Conservation (phyloP, 108 stramenopile species). For the Stephanodiscus triporus region DNA sequence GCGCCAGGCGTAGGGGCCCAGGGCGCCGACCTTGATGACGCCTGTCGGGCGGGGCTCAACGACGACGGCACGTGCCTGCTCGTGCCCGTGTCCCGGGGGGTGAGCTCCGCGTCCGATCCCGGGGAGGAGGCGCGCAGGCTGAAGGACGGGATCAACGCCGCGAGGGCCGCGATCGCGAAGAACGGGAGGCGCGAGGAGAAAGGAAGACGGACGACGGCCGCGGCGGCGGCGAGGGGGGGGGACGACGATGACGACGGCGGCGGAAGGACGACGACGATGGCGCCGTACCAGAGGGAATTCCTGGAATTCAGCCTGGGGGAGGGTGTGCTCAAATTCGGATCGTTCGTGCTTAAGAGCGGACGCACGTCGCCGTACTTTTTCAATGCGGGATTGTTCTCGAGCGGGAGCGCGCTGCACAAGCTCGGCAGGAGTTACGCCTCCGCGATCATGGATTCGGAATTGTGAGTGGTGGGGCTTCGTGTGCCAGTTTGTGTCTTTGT, state of each 20-base stretch:
- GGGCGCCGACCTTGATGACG: conserved; percentile 90
- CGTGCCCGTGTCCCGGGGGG: conserved; percentile 94
- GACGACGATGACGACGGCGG: conserved; percentile 14
- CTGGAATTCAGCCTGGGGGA: conserved; percentile 88
- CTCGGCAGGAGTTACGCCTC: conserved; percentile 92
- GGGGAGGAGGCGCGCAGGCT: conserved; percentile 80
- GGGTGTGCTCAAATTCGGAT: conserved; percentile 95
- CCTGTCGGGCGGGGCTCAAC: conserved; percentile 82
- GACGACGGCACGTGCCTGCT: conserved; percentile 84
- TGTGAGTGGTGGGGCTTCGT: conserved; percentile 61
- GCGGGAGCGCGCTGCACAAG: conserved; percentile 79
- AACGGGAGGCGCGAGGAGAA: background rate
- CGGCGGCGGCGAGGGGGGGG: conserved; percentile 27
- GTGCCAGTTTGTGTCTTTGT: background rate
- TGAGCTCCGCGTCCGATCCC: conserved; percentile 83
- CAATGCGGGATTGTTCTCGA: conserved; percentile 95
- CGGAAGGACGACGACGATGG: conserved; percentile 1
- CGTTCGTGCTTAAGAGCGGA: conserved; percentile 97
- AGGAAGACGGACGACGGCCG: conserved; percentile 9
- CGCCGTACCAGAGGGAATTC: conserved; percentile 90
- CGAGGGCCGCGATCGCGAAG: conserved; percentile 25
- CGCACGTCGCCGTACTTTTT: conserved; percentile 99
- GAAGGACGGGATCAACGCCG: conserved; percentile 71
- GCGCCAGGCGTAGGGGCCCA: conserved; percentile 99
- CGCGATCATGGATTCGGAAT: conserved; percentile 84